Percentiles rank a stretch among this genome's conserved stretches.
Conservation (phyloP, 352 stramenopile genomes). For the Phytophthora kernoviae region DNA sequence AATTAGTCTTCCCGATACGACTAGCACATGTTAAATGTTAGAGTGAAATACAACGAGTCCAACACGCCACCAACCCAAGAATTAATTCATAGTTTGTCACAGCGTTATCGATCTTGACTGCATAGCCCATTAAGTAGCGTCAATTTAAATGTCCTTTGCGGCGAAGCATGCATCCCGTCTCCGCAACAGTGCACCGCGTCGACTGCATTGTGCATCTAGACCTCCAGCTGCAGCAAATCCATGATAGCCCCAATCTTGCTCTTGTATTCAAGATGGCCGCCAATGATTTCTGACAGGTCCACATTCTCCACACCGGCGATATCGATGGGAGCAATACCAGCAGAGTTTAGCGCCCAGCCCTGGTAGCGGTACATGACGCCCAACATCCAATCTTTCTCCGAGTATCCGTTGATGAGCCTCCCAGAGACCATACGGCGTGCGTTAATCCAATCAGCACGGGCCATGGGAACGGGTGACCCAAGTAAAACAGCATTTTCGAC, state of each 20-base stretch:
- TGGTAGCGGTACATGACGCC: conserved; percentile 91
- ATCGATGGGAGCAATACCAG: conserved; percentile 70
- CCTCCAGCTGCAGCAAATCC: conserved; percentile 75
- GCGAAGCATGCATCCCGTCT: too few species aligned
- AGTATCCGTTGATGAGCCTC: conserved; percentile 91
- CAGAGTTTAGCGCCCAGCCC: conserved; percentile 78
- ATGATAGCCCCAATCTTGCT: conserved; percentile 87
- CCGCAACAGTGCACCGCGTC: too few species aligned
- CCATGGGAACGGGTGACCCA: conserved; percentile 72
- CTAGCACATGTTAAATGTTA: conserved; percentile 14
- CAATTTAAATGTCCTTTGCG: too few species aligned
- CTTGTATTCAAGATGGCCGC: conserved; percentile 88
- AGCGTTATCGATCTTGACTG: background rate
- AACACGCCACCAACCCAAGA: background rate
- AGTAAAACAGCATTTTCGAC: conserved; percentile 91
- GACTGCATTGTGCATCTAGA: too few species aligned
- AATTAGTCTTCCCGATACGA: background rate
- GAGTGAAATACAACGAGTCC: conserved; percentile 19
- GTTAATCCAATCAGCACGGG: conserved; percentile 67
- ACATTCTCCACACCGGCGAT: conserved; percentile 82
- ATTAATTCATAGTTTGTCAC: background rate
- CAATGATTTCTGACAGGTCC: conserved; percentile 80
- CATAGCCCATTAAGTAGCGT: too few species aligned
- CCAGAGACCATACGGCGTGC: conserved; percentile 79
- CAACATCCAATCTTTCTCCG: conserved; percentile 91